These are phyloP conservation scores for Blastomyces emzantsi DNA, from an alignment of 2,329 filamentous ascomycete species.

Conservation along the genomic window DNA sequence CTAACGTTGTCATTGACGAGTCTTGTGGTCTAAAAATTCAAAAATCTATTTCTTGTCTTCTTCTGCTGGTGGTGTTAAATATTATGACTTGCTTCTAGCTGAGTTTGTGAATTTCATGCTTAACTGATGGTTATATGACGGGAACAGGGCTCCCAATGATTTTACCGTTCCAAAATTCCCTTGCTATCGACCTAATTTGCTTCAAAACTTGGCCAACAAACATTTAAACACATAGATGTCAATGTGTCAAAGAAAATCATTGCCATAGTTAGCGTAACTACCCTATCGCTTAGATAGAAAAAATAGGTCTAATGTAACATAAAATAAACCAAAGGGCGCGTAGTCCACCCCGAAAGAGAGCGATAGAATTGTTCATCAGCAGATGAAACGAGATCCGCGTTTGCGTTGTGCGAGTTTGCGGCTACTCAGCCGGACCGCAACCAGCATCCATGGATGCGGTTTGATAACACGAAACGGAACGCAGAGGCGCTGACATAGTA, in stretches of 20 bases:
- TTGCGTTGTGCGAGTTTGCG: background rate
- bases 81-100: too few species aligned
- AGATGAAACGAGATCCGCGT: background rate
- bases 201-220: background rate
- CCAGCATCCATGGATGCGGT: background rate
- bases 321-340: background rate
- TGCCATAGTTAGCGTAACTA: background rate
- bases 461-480: background rate
- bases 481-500: background rate
- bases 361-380: background rate
- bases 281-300: background rate
- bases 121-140: background rate
- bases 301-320: background rate
- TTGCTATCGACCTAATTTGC: background rate
- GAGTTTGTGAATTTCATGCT: background rate
- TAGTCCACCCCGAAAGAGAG: background rate
- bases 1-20: background rate
- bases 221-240: background rate
- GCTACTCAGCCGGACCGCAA: background rate
- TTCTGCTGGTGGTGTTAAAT: background rate
- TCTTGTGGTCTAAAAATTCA: background rate
- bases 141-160: background rate
- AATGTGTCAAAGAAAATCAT: background rate
- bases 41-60: background rate
- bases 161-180: background rate